These are phyloP conservation scores for Tulasnella sp. DNA, from an alignment of 768 basidiomycete genomes.

Conservation along the genomic window DNA sequence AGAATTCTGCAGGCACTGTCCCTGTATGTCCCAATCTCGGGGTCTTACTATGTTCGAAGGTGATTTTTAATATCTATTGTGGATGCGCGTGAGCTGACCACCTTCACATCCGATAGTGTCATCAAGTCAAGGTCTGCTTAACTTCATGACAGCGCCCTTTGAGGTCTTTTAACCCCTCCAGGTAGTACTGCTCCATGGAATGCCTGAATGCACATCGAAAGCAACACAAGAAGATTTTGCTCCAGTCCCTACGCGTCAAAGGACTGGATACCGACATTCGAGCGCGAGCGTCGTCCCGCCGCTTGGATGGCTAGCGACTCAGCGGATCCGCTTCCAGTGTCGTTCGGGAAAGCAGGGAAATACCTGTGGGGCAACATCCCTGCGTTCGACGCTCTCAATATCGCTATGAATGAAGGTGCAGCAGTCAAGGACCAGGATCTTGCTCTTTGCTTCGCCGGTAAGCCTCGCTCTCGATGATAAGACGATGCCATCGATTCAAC, in stretches of 20 bases:
- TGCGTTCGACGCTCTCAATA: slow-evolving; percentile 37
- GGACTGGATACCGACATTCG: not conserved
- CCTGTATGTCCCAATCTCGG: not conserved
- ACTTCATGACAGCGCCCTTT: not conserved
- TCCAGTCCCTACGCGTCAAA: slow-evolving; percentile 31
- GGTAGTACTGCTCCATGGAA: slow-evolving; percentile 32
- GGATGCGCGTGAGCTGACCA: not conserved
- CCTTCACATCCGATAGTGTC: not conserved
- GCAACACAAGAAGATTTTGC: slow-evolving; percentile 39
- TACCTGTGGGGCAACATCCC: slow-evolving; percentile 38
- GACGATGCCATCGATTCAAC: not conserved
- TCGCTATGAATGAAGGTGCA: slow-evolving; percentile 32
- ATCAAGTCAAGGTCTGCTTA: not conserved
- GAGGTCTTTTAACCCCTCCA: not conserved
- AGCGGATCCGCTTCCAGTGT: not conserved
- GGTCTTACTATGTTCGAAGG: not conserved
- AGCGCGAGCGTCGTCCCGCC: not conserved
- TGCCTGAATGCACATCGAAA: slow-evolving; percentile 44
- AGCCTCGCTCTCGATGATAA: not conserved
- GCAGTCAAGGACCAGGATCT: slow-evolving; percentile 8
- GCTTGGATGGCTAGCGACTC: not conserved
- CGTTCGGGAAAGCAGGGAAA: slow-evolving; percentile 20
- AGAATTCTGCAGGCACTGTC: not conserved
- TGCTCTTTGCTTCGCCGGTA: slow-evolving; percentile 22
- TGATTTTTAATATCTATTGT: not conserved